Evolutionary conservation across 192 early-diverging fungal species (phyloP).

Genomic region (Podila epicladia): DNA sequence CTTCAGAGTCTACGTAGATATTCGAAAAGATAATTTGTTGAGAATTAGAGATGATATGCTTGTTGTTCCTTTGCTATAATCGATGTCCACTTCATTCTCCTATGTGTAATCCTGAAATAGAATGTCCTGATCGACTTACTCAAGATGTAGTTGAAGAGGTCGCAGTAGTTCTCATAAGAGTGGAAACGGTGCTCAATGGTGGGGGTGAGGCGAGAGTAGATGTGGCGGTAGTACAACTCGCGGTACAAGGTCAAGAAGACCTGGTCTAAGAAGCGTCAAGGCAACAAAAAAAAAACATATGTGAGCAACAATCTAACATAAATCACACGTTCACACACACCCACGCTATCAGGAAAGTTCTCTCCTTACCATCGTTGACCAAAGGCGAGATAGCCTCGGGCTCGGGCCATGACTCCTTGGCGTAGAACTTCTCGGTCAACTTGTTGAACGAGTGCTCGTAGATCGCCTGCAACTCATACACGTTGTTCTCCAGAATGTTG

Average conservation of each 20-base stretch:
- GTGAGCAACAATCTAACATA: neutral
- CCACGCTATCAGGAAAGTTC: too few species aligned
- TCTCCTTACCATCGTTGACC: conserved; percentile 79
- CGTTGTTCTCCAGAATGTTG: conserved; percentile 81
- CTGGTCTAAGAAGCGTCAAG: conserved; percentile 61
- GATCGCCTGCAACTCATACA: conserved; percentile 85
- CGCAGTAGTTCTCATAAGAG: conserved; percentile 97
- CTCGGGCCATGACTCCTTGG: conserved; percentile 90
- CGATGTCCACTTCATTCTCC: too few species aligned
- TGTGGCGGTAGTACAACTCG: conserved; percentile 97
- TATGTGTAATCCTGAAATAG: neutral
- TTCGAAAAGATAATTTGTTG: neutral
- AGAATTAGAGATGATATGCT: too few species aligned
- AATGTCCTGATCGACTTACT: conserved; percentile 61
- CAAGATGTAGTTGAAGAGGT: conserved; percentile 96
- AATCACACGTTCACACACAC: neutral
- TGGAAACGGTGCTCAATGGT: conserved; percentile 90
- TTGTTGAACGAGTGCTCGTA: conserved; percentile 93
- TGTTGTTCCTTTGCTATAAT: too few species aligned
- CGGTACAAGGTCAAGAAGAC: conserved; percentile 95
- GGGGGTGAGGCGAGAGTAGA: conserved; percentile 91
- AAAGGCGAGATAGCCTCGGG: conserved; percentile 82
- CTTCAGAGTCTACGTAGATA: conserved; percentile 66
- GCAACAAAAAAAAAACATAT: neutral
- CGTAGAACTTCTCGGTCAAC: conserved; percentile 92